Evolutionary conservation across 352 stramenopile species (phyloP), one percentile per base, ranked within the genome.

Genomic region (Plasmopara halstedii): DNA sequence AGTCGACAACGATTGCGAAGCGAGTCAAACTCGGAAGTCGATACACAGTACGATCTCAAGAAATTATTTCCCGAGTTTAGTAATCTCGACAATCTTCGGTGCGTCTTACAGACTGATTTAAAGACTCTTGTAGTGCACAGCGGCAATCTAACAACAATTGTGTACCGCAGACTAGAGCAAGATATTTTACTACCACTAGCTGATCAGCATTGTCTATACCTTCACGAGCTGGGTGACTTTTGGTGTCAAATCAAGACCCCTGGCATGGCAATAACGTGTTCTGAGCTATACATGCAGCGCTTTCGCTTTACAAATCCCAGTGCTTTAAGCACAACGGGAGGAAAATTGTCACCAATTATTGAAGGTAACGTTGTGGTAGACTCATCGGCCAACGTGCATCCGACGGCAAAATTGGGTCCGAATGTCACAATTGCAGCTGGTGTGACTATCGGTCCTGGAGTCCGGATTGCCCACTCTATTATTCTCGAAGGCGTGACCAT

Each of bases 171-270:
- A 44, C 32, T 94, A 20, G 83, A 94, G 50, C 83, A 94, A 54
- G 83, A 94, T 51, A 62, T 94, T 19, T 43, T 94, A 40, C 44
- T 92, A n/a, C 81, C 79, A 4, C 60, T 91, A 11, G 83, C 83
- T 8, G 83, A 83, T n/a, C 71, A 83, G 18, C 70, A 76, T 4
- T 69, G 59, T 19, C 55, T 94, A 15, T 93, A 77, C 27, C 50
- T 94, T 19, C 84, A 75, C 52, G 81, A 94, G 42, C 85, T 84
- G 1, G 83, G 83, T 2, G 81, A 94, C 51, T 93, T 94, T 43
- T 94, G 83, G 83, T 93, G 81, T 44, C 83, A 94, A 50, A 94
- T 94, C 67, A 94, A 93, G 70, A 94, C 83, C 1, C 83, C 83
- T 0, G 83, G 83, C 14, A 93, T 93, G 83, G 81, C 83, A 8